Evolutionary conservation across 1,284 basidiomycete species (phyloP).

Genomic region (Pyrrhoderma noxium): DNA sequence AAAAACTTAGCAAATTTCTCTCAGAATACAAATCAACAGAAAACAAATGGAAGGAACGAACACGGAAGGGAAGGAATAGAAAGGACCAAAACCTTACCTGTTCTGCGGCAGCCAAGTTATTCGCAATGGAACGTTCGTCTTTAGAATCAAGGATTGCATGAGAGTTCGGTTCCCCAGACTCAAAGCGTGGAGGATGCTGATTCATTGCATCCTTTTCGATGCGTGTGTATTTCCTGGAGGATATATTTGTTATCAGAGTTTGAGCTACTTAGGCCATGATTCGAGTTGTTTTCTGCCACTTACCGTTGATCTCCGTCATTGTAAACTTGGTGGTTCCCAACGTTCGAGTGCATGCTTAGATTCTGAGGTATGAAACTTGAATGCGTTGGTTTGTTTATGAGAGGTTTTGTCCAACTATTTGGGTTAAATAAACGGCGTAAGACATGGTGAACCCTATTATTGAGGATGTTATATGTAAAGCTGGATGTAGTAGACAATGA

Average conservation of each 20-base stretch:
- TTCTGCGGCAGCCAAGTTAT: conserved; percentile 30
- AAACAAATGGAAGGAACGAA: neutral
- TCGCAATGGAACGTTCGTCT: conserved; percentile 35
- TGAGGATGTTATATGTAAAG: too few relatives aligned
- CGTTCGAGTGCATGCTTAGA: conserved; percentile 36
- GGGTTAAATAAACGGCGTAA: too few relatives aligned
- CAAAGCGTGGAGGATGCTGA: conserved; percentile 24
- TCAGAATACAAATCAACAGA: too few relatives aligned
- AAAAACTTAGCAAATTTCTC: too few relatives aligned
- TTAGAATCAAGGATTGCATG: conserved; percentile 35
- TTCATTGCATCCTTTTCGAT: conserved; percentile 20
- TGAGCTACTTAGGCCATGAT: neutral
- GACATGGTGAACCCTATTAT: too few relatives aligned
- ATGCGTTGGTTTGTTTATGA: too few relatives aligned
- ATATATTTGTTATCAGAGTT: too few relatives aligned
- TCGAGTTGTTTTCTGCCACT: conserved; percentile 9
- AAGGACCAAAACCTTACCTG: conserved; percentile 4
- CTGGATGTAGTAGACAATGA: too few relatives aligned
- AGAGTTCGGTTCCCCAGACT: conserved; percentile 27
- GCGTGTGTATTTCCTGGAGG: conserved; percentile 13
- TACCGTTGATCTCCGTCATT: conserved; percentile 16
- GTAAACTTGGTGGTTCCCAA: conserved; percentile 38
- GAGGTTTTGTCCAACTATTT: too few relatives aligned
- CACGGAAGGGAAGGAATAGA: neutral
- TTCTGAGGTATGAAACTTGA: too few relatives aligned